Evolutionary conservation across 148 eudicot species (phyloP), one percentile per base, ranked within the genome.

Genomic region (Camellia granthamiana): DNA sequence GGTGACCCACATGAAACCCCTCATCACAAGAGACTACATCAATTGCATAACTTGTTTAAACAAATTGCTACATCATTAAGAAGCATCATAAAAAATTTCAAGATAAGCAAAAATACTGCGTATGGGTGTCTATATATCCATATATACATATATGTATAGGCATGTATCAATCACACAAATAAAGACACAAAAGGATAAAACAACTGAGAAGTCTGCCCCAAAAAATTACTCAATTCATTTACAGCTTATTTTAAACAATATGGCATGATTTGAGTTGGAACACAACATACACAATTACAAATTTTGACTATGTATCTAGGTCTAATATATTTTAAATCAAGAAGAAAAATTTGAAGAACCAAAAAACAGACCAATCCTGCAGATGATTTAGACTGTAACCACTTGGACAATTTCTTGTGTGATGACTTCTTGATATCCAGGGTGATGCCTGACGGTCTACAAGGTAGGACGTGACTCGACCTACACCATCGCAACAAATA

Each of bases 401-500:
- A 96, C 85, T 96, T 96, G 49, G 98, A 89, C 82, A 93, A 81
- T 88, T 96, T 96, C 89, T 96, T 96, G 87, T 84, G 84, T 59
- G 99, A 93, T 65, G 99, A 93, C 88, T 92, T 96, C 82, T 90
- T 91, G 58, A 96, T 90, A 87, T 93, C 98, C 74, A 96, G 88
- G 69, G 92, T 91, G 68, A 89, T 59, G 46, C 98, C 95, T 62
- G 93, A 78, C 78, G 98, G 98, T 86, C 99, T 90, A 85, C 97
- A 95, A 47, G 93, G 91, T 81, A 95, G 81, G 69, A 95, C 92
- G 86, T 95, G 99, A 86, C 88, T 80, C 21, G 99, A 91, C 97
- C 99, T 95, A 83, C 77, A 85, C 44, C 77, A 77, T 76, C 85
- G 79, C 68, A 74, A 86, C 44, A 84, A 76, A 72, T n/a, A 44